Conservation (phyloP, 192 early-diverging fungal genomes). For the Coemansia furcata region DNA sequence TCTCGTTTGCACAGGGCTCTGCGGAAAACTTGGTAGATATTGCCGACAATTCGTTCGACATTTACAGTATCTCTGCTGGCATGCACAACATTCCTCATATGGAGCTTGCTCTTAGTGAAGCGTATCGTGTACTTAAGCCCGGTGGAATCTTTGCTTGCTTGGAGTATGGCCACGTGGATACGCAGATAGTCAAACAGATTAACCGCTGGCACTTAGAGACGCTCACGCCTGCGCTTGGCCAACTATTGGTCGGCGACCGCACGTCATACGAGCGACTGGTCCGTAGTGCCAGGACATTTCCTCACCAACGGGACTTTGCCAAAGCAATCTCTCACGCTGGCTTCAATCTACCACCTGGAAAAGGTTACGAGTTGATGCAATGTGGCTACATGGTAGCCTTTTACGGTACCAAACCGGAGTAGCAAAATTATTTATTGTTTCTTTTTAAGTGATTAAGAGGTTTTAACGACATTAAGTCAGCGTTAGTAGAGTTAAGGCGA, state of each 20-base stretch:
- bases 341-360: slow-evolving; percentile 70
- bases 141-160: slow-evolving; percentile 91
- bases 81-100: slow-evolving; percentile 94
- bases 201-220: slow-evolving; percentile 87
- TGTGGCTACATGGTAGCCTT: slow-evolving; percentile 34
- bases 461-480: too few relatives aligned
- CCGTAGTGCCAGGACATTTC: slow-evolving; percentile 85
- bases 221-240: slow-evolving; percentile 78
- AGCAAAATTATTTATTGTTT: neutral
- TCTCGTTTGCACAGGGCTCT: slow-evolving; percentile 76
- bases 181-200: slow-evolving; percentile 70
- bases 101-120: slow-evolving; percentile 79
- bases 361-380: slow-evolving; percentile 66
- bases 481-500: too few relatives aligned
- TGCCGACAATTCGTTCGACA: slow-evolving; percentile 76
- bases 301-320: slow-evolving; percentile 79
- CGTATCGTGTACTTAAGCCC: slow-evolving; percentile 87
- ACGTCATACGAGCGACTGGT: slow-evolving; percentile 91
- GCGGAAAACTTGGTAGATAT: slow-evolving; percentile 77
- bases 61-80: slow-evolving; percentile 96
- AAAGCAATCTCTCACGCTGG: slow-evolving; percentile 83
- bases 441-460: too few relatives aligned
- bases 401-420: slow-evolving; percentile 22
- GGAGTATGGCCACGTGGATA: slow-evolving; percentile 87
- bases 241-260: slow-evolving; percentile 75